Base-by-base conservation (phyloP, 805 yeast species). In the Limtongia smithiae region DNA sequence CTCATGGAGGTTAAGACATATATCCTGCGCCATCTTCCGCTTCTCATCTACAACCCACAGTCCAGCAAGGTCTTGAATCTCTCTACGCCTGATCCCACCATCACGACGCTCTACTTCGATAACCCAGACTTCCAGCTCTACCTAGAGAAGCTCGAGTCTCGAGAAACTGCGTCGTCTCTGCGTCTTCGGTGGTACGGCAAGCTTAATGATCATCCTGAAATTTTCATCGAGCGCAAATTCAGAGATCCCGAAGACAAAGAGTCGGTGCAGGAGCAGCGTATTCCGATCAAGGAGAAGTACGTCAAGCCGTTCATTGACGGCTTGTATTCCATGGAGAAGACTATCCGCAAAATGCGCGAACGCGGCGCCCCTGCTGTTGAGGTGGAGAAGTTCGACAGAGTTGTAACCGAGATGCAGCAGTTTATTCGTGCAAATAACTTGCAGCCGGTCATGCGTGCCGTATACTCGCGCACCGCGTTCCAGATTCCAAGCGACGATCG, bases 401-500 rank as follows among this genome's bases (percentile, higher is more conserved):
- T 81, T 50, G 80, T 86, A 46, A 74, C 76, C 36, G 78, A 76
- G 44, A 69, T 88, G 44, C 82, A 83, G 62, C 65, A 70, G 12
- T 85, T 82, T 62, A 83, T 91, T 54, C 64, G 68, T 35, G 80
- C 80, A 45, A 75, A 81, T 59, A 76, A 80, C 52, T 74, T 91
- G 56, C 85, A 87, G 68, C 98, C 98, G 12, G 79, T 86, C 33
- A 70, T 93, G 65, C 81, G 97, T 71, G 79, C 96, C 9, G 79
- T 83, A 32, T 88, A 86, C 71, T 85, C 88, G 36, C 78, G 97
- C 68, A 86, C 96, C 4, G 97, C 97, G 2, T 91, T 93, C 74
- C 97, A 91, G 73, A 91, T 91, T 61, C 98, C 98, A 2, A 97
- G 97, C 50, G 97, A 93, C 66, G 94, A 90, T 66, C 79, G 91